Conservation (phyloP, 75 land plant species). For the Picea sitchensis region DNA sequence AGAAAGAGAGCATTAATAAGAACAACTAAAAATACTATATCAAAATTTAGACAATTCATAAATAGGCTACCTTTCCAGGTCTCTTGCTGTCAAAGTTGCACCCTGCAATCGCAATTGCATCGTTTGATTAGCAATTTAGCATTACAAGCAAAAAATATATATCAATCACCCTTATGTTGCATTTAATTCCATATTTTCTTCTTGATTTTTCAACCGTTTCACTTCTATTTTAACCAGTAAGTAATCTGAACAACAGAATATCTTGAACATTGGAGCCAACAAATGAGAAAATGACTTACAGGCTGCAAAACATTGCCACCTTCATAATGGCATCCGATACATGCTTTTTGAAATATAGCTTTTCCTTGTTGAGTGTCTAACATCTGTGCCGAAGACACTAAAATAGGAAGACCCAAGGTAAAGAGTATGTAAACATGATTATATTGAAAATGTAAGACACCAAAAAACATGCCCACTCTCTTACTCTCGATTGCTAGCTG, state of each 20-base stretch:
- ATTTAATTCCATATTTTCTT: background rate
- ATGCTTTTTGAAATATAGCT: slow-evolving; percentile 46
- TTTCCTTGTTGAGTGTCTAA: slow-evolving; percentile 41
- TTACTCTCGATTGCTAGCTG: no score
- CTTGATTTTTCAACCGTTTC: background rate
- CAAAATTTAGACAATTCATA: no score
- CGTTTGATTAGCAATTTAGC: background rate
- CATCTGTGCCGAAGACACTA: background rate
- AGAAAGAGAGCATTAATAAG: no score
- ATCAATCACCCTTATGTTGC: background rate
- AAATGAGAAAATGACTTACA: slow-evolving; percentile 25
- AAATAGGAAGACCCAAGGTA: no score
- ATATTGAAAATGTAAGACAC: no score
- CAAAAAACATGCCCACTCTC: no score
- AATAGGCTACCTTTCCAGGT: slow-evolving; percentile 18
- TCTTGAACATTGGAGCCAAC: background rate
- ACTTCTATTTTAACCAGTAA: background rate
- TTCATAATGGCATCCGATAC: slow-evolving; percentile 81
- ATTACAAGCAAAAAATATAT: background rate
- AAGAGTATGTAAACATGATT: no score
- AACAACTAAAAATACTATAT: no score
- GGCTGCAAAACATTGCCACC: slow-evolving; percentile 92
- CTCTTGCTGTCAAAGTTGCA: slow-evolving; percentile 17
- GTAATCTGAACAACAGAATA: background rate
- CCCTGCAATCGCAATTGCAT: slow-evolving; percentile 15